Evolutionary conservation across 352 stramenopile genomes (phyloP).

Genomic region (Phytophthora tentaculata): DNA sequence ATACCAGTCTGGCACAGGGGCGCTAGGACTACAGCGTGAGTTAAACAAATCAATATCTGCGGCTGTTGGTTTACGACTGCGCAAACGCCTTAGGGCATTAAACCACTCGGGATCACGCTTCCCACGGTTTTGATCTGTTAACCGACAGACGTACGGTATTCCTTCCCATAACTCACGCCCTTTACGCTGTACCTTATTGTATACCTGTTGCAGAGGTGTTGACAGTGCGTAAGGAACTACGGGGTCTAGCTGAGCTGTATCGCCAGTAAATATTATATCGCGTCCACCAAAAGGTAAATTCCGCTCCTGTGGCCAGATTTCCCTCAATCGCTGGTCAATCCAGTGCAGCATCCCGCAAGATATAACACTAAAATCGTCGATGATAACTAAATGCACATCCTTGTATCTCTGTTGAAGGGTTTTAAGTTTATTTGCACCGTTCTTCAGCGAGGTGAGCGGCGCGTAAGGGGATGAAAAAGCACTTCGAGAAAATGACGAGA

Average conservation of each 20-base stretch:
- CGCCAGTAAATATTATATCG: conserved; percentile 9
- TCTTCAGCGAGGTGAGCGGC: too few relatives aligned
- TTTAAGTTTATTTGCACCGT: too few relatives aligned
- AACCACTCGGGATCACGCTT: background rate
- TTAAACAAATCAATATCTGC: conserved; percentile 1
- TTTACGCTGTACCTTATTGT: background rate
- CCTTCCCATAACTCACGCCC: conserved; percentile 3
- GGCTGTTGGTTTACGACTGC: background rate
- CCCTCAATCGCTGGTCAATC: conserved; percentile 11
- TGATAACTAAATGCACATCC: too few relatives aligned
- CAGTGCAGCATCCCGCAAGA: conserved; percentile 7
- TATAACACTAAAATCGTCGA: too few relatives aligned
- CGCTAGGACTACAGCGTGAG: background rate
- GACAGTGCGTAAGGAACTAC: conserved; percentile 4
- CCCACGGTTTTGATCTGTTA: too few relatives aligned
- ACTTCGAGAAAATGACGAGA: too few relatives aligned
- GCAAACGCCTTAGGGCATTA: background rate
- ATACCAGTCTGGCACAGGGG: background rate
- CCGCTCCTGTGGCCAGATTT: conserved; percentile 5
- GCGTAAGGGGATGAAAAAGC: too few relatives aligned
- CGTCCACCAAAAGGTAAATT: background rate
- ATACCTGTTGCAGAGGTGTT: background rate
- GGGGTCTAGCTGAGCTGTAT: too few relatives aligned
- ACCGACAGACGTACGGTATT: too few relatives aligned
- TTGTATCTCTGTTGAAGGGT: too few relatives aligned